These are phyloP conservation scores for Leptodermis oblonga DNA, from an alignment of 257 asterid genomes.

Conservation along the genomic window DNA sequence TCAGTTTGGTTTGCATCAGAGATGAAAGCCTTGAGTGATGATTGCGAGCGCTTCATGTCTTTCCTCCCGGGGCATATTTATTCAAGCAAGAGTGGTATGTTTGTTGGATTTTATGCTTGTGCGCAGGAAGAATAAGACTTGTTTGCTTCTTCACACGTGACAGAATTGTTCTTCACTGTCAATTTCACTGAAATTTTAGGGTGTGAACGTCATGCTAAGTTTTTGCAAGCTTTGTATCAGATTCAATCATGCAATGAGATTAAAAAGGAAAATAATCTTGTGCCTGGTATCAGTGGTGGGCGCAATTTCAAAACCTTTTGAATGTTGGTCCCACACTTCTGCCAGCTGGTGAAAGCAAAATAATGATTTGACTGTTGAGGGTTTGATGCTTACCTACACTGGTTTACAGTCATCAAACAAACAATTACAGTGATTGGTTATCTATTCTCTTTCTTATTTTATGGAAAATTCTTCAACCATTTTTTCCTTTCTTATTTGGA, in stretches of 20 bases:
- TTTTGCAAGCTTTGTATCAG: background rate
- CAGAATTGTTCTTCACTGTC: background rate
- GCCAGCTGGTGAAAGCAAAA: background rate
- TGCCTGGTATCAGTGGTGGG: background rate
- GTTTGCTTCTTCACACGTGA: background rate
- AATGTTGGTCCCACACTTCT: background rate
- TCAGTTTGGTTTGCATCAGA: slow-evolving; percentile 98
- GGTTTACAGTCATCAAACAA: background rate
- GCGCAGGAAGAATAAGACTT: background rate
- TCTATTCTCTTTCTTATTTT: background rate
- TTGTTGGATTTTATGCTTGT: slow-evolving; percentile 11
- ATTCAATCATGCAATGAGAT: background rate
- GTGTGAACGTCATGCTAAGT: background rate
- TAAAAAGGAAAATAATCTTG: background rate
- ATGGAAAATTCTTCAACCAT: background rate
- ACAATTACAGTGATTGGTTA: background rate
- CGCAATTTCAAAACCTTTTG: background rate
- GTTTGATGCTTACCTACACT: background rate
- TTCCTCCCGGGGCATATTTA: slow-evolving; percentile 95
- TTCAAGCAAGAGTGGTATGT: slow-evolving; percentile 87
- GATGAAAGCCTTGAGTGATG: slow-evolving; percentile 99
- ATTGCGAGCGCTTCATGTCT: slow-evolving; percentile 83
- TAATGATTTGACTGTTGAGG: background rate
- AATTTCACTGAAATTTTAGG: background rate
- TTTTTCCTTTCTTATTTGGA: background rate